Evolutionary conservation across 345 rosid species (phyloP).

Genomic region (Heritiera littoralis): DNA sequence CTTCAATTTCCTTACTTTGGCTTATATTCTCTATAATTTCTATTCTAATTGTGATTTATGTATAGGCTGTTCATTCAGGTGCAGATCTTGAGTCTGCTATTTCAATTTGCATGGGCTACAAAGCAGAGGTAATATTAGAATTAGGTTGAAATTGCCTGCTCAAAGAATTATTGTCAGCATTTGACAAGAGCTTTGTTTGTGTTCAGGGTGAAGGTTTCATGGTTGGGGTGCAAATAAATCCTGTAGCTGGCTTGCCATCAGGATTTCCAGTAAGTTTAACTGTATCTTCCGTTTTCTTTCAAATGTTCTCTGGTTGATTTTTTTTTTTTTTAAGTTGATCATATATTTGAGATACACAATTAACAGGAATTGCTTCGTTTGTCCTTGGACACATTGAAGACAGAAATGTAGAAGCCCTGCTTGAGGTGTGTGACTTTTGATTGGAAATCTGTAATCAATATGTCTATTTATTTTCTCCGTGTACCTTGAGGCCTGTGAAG

Average conservation of each 20-base stretch:
- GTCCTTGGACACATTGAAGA: slow-evolving; percentile 83
- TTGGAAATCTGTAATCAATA: background rate
- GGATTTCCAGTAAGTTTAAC: slow-evolving; percentile 74
- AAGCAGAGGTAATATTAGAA: slow-evolving; percentile 56
- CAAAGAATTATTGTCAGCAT: slow-evolving; percentile 19
- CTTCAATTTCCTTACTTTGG: background rate
- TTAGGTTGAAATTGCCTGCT: slow-evolving; percentile 26
- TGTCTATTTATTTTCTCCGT: slow-evolving; percentile 13
- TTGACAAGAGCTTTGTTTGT: slow-evolving; percentile 29
- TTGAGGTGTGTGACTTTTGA: slow-evolving; percentile 59
- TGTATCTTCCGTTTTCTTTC: slow-evolving; percentile 26
- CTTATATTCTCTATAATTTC: slow-evolving; percentile 1
- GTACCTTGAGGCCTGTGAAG: background rate
- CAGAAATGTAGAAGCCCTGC: slow-evolving; percentile 80
- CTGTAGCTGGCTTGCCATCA: slow-evolving; percentile 83
- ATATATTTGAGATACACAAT: slow-evolving; percentile 16
- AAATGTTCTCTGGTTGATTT: slow-evolving; percentile 14
- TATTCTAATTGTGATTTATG: slow-evolving; percentile 29
- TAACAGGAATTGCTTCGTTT: slow-evolving; percentile 84
- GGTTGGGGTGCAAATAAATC: slow-evolving; percentile 98
- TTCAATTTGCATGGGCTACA: slow-evolving; percentile 95
- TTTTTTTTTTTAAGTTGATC: background rate
- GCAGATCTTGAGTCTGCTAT: slow-evolving; percentile 98
- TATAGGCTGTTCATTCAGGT: slow-evolving; percentile 99
- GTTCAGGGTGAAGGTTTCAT: slow-evolving; percentile 96